Percentiles rank a stretch among this genome's conserved stretches.
Conservation (phyloP, 2,329 filamentous ascomycete genomes). For the Apiospora malaysiana region DNA sequence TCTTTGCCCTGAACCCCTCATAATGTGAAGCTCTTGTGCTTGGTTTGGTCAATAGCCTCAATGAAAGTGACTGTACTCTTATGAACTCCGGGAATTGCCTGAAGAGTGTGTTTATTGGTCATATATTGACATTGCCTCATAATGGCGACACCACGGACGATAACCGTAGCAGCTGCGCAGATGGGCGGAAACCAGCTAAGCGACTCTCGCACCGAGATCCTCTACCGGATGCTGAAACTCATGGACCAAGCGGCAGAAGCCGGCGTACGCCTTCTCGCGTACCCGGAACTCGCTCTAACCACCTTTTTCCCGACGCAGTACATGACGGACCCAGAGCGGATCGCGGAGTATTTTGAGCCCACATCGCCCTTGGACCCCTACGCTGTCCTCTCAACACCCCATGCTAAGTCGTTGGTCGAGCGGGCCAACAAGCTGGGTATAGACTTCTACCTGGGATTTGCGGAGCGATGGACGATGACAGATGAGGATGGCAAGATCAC, state of each 20-base stretch:
- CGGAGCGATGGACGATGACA: conserved; percentile 47
- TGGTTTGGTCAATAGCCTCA: background rate
- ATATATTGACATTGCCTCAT: background rate
- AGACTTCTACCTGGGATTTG: conserved; percentile 60
- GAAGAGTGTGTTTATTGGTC: no score
- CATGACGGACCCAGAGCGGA: conserved; percentile 48
- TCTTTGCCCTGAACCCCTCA: background rate
- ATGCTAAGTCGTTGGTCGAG: conserved; percentile 55
- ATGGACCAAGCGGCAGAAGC: conserved; percentile 51
- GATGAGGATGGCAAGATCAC: conserved; percentile 41
- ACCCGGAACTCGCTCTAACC: conserved; percentile 60
- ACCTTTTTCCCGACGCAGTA: conserved; percentile 63
- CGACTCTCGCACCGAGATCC: conserved; percentile 47
- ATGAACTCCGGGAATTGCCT: no score
- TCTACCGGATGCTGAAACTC: conserved; percentile 56
- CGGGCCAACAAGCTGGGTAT: conserved; percentile 51
- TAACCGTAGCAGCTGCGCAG: conserved; percentile 60
- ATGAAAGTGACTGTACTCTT: no score
- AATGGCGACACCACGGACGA: conserved; percentile 20
- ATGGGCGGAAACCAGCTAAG: conserved; percentile 53
- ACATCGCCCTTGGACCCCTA: conserved; percentile 43
- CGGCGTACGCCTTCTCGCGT: conserved; percentile 56
- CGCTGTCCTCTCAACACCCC: conserved; percentile 45
- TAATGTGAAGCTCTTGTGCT: background rate
- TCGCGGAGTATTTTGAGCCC: conserved; percentile 58